These are phyloP conservation scores for Ogataea haglerorum DNA, from an alignment of 805 yeast genomes.

Conservation along the genomic window DNA sequence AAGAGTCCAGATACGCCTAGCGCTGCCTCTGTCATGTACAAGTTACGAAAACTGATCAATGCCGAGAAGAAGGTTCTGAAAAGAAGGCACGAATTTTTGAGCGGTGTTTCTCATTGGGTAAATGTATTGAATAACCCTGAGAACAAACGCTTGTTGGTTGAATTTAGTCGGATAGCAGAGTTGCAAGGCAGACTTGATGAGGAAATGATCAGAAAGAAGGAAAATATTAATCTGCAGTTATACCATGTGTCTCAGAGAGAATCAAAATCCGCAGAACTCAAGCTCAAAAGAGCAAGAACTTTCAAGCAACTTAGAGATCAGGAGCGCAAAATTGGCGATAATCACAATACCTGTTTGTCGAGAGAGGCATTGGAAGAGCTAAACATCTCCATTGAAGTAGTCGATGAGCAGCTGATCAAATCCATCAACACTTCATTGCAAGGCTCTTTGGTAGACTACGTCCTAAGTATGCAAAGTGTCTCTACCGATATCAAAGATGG, in stretches of 20 bases:
- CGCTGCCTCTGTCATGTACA: slow-evolving; percentile 32
- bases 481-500: slow-evolving; percentile 30
- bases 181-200: slow-evolving; percentile 36
- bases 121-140: slow-evolving; percentile 38
- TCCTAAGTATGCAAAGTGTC: slow-evolving; percentile 31
- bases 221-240: slow-evolving; percentile 41
- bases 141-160: slow-evolving; percentile 37
- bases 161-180: slow-evolving; percentile 38
- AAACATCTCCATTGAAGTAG: slow-evolving; percentile 47
- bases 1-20: slow-evolving; percentile 26
- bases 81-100: slow-evolving; percentile 37
- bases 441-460: slow-evolving; percentile 44
- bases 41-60: slow-evolving; percentile 37
- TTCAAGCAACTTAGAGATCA: slow-evolving; percentile 38
- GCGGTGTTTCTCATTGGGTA: slow-evolving; percentile 43
- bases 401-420: slow-evolving; percentile 48
- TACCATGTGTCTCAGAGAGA: slow-evolving; percentile 49
- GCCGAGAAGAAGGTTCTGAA: slow-evolving; percentile 36
- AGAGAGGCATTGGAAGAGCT: slow-evolving; percentile 52
- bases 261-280: slow-evolving; percentile 40
- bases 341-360: slow-evolving; percentile 40
- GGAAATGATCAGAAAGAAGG: slow-evolving; percentile 40
- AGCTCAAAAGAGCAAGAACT: slow-evolving; percentile 35
- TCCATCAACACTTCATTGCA: slow-evolving; percentile 45
- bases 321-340: slow-evolving; percentile 46